Base-by-base conservation (phyloP, 257 asterid genomes). In the Nyctanthes arbortristis region DNA sequence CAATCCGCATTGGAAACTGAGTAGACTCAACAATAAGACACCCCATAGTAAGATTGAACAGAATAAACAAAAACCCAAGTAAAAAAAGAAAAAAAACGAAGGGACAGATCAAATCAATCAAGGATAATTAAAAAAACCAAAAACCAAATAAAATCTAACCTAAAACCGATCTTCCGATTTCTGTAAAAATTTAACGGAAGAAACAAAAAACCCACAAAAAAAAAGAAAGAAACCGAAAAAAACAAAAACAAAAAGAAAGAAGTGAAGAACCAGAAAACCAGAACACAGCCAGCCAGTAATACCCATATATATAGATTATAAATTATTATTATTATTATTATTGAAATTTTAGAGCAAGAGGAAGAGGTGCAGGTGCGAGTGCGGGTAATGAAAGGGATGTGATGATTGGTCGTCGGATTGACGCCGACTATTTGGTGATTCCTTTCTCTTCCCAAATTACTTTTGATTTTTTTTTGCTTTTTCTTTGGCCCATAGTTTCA, bases 361-460 rank as follows among this genome's bases (percentile, higher is more conserved):
- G 45, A 7, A 18, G 14, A 35, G 43, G 40, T 47, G n/a, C n/a
- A n/a, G n/a, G n/a, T n/a, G n/a, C n/a, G n/a, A n/a, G n/a, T n/a
- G n/a, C n/a, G 37, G 73, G 45, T 25, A 28, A 24, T 47, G 68
- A 72, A 67, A 69, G 59, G 40, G 68, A 69, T 43, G 63, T 69
- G 75, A 63, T 70, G 68, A 71, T n/a, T 77, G 82, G 85, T 77
- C 85, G 85, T 80, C 82, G 60, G 39, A 34, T 72, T 64, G 73
- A 73, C 59, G 49, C 72, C 78, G 77, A 82, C 85, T 82, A 69
- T 79, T 77, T 58, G 45, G 68, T 68, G 71, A 60, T 71, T 75
- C 75, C 66, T 57, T 59, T 66, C 56, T 68, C 72, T 45, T 4
- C 27, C 32, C 49, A n/a, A n/a, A n/a, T 49, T 24, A 1, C 28